These are phyloP conservation scores for Diaporthe sp. DNA, from an alignment of 2,329 filamentous ascomycete genomes.

Conservation along the genomic window DNA sequence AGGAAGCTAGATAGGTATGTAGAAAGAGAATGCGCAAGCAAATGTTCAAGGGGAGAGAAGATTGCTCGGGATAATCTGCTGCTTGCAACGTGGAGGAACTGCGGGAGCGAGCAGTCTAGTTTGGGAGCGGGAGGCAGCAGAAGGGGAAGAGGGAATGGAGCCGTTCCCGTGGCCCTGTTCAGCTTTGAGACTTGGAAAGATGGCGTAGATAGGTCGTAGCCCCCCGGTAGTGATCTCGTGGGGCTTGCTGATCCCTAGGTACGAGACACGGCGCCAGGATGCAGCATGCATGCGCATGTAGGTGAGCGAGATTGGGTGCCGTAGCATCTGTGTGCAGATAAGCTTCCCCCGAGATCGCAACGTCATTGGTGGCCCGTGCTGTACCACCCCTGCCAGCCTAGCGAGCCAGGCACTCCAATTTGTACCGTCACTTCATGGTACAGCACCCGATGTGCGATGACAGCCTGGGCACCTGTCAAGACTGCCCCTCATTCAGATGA, in stretches of 20 bases:
- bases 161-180: constrained; percentile 12
- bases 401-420: neutral
- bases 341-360: constrained; percentile 27
- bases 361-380: constrained; percentile 25
- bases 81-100: neutral
- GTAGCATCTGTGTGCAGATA: constrained; percentile 1
- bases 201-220: constrained; percentile 10
- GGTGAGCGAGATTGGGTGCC: neutral
- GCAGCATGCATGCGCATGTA: neutral
- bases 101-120: neutral
- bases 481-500: neutral
- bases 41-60: neutral
- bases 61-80: neutral
- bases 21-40: neutral
- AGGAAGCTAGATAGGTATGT: neutral
- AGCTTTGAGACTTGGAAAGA: constrained; percentile 9
- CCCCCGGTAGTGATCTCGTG: constrained; percentile 3
- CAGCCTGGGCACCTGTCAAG: neutral
- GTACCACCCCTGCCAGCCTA: neutral
- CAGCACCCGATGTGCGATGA: neutral
- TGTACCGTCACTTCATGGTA: neutral
- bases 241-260: constrained; percentile 20
- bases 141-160: neutral
- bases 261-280: neutral
- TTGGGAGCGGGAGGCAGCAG: neutral